Percentiles rank a stretch among this genome's conserved stretches.
Evolutionary conservation across 108 stramenopile species (phyloP).

Genomic region (Fistulifera pelliculosa): DNA sequence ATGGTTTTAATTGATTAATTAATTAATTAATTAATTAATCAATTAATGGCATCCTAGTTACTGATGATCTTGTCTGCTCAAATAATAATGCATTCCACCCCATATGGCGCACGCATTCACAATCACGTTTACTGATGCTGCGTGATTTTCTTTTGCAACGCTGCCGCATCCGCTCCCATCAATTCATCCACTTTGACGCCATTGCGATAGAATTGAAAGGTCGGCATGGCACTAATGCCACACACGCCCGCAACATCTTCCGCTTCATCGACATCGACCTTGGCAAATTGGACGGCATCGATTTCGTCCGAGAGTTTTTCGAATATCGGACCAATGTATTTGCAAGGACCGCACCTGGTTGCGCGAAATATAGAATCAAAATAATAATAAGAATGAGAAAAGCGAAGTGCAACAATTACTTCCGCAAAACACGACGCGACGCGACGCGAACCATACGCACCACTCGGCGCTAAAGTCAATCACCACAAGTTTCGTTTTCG

Average conservation of each 20-base stretch:
- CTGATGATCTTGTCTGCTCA: no score
- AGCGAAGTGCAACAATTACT: neutral
- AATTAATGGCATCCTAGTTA: no score
- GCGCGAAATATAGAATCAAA: no score
- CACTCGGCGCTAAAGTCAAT: conserved; percentile 82
- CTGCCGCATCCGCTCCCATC: conserved; percentile 49
- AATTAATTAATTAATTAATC: no score
- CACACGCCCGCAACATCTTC: conserved; percentile 51
- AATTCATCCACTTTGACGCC: conserved; percentile 73
- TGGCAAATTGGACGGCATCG: conserved; percentile 60
- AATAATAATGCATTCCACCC: no score
- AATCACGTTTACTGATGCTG: conserved; percentile 7
- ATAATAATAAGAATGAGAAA: conserved; percentile 4
- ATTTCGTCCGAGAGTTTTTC: conserved; percentile 56
- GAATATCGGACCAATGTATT: conserved; percentile 75
- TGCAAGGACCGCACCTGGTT: conserved; percentile 50
- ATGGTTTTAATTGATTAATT: no score
- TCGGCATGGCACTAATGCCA: conserved; percentile 84
- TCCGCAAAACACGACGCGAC: neutral
- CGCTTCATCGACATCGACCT: conserved; percentile 85
- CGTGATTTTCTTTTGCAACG: conserved; percentile 11
- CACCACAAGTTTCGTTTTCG: conserved; percentile 70
- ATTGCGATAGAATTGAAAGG: conserved; percentile 77
- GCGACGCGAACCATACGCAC: conserved; percentile 31
- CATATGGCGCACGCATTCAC: no score